Evolutionary conservation across 192 early-diverging fungal species (phyloP), one percentile per base, ranked within the genome.

Genomic region (Jimgerdemannia flammicorona): DNA sequence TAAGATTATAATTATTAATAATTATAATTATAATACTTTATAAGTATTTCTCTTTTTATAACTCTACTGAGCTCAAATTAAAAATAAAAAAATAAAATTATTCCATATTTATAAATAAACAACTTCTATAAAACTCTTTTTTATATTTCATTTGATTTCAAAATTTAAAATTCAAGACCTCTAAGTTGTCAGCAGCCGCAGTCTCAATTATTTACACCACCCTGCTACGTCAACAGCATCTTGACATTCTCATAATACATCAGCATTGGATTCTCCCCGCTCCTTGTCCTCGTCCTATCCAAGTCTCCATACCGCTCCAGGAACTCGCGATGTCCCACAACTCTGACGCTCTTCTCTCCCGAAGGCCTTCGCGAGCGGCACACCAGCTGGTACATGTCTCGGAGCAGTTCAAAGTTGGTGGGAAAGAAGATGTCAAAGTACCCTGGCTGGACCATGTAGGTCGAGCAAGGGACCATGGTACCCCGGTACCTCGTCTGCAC

Each of bases 361-460:
- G 79, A 77, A 79, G 73, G 72, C 71, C 49, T 44, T 70, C 73
- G 72, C n/a, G 75, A 75, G 59, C 86, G 84, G 78, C 93, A 92
- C 3, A 93, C 84, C 17, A 78, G 71, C 29, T 87, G 81, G 81
- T 99, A 97, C 83, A 99, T 85, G 44, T 90, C 88, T 74, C 80
- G 77, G 78, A 96, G 75, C 17, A 95, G 81, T 76, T 95, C 94
- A 89, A 97, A 99, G 81, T 99, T 92, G 29, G 97, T 98, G 3
- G 98, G 98, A 78, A 98, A 99, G 83, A 99, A 98, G 67, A 99
- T 97, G 78, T 99, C 97, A 84, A 99, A 99, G 90, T 91, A 98
- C 10, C 98, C 98, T 4, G 96, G 98, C 81, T 96, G 95, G 7
- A 99, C 97, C 82, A 99, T 92, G 75, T 97, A 98, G 1, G 96